phyloP scores from a whole-genome alignment of 2,329 filamentous ascomycete species.

The Arthrobotrys iridis region DNA sequence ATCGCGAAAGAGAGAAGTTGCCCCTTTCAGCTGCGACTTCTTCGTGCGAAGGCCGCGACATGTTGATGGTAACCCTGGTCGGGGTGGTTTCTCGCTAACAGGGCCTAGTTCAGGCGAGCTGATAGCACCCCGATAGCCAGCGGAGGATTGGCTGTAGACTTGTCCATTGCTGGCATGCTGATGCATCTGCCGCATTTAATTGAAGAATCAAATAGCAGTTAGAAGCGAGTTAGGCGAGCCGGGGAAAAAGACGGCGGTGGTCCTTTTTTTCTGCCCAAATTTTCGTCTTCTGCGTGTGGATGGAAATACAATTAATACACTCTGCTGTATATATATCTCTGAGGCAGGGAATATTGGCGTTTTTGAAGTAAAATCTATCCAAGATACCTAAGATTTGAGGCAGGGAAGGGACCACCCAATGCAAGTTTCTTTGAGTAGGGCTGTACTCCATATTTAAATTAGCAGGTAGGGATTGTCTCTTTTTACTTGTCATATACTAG shows the following conservation, averaged over 20 bases:
- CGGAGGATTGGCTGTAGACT: slow-evolving; percentile 30
- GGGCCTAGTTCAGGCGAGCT: slow-evolving; percentile 40
- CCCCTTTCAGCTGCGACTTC: not conserved
- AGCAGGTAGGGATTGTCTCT: slow-evolving; percentile 25
- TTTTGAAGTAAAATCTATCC: slow-evolving; percentile 29
- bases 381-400: slow-evolving; percentile 18
- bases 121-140: slow-evolving; percentile 31
- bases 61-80: slow-evolving; percentile 14
- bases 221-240: slow-evolving; percentile 42
- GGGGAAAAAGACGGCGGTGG: slow-evolving; percentile 18
- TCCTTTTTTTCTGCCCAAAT: not conserved
- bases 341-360: slow-evolving; percentile 29
- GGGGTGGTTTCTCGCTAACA: slow-evolving; percentile 41
- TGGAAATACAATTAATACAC: slow-evolving; percentile 12
- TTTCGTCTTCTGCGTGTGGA: not conserved
- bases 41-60: slow-evolving; percentile 2
- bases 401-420: slow-evolving; percentile 15
- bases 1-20: slow-evolving; percentile 7
- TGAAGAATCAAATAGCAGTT: slow-evolving; percentile 38
- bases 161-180: slow-evolving; percentile 47
- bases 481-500: not conserved
- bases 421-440: slow-evolving; percentile 5
- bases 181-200: slow-evolving; percentile 46
- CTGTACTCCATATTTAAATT: not conserved
- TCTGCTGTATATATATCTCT: slow-evolving; percentile 43